Evolutionary conservation across 495 filamentous ascomycete species (phyloP), one percentile per base, ranked within the genome.

Genomic region (Neurospora discreta): DNA sequence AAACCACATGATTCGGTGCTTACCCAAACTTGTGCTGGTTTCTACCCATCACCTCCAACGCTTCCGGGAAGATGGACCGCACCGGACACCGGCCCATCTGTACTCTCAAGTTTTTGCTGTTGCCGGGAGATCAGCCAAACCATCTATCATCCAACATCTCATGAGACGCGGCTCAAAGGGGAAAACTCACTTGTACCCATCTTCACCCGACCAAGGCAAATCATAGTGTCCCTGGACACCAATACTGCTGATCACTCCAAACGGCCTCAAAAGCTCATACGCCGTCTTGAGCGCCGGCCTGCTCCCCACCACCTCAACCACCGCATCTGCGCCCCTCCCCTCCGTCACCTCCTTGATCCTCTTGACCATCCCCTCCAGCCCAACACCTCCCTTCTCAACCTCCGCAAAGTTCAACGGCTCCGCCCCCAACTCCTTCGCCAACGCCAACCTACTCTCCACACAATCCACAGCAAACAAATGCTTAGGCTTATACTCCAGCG

Each of bases 71-170:
- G 70, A 98, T 90, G 46, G 90, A 92, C 68, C 93, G 84, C 13
- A 99, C 95, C 8, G 95, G 95, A 79, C 95, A 99, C 70, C 95
- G 86, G 40, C 95, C 95, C 90, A 97, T 97, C 76, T 97, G 92
- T n/a, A 98, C 77, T 69, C 87, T 90, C 72, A 98, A 72, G 77
- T 98, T 99, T 84, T 98, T 98, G 65, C 83, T 84, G 74, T 69
- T 58, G 10, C 43, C 39, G 38, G 38, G 38, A 38, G 65, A 41
- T 73, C 44, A 71, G 68, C 67, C 41, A 68, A 11, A 20, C 10
- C 39, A 18, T 39, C 60, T n/a, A 8, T 15, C 38, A 8, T 15
- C 41, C 39, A 20, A 38, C 42, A 58, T 42, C 2, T 44, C 33
- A 20, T 18, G 6, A 8, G 20, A 40, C 3, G 39, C 26, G 15